Percentiles rank a stretch among this genome's conserved stretches.
phyloP scores from a whole-genome alignment of 2,329 filamentous ascomycete species.

The Nothophaeocryptopus gaeumannii region DNA sequence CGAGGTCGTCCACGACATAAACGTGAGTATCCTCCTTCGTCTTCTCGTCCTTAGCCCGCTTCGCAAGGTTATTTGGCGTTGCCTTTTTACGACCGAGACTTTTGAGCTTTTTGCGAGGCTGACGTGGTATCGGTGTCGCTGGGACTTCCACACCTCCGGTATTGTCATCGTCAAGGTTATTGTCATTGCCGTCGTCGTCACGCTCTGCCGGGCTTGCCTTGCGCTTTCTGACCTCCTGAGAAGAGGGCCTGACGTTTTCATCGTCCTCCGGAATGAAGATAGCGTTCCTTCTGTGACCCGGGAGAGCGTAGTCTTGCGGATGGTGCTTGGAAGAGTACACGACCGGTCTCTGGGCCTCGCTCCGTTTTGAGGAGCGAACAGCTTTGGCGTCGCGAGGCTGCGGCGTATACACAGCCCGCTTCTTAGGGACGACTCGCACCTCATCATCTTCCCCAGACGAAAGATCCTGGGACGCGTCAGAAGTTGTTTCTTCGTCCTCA shows the following conservation, averaged over 20 bases:
- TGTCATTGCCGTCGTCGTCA: slow-evolving; percentile 1
- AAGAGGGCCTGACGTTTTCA: not conserved
- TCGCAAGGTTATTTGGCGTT: not conserved
- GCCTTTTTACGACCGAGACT: slow-evolving; percentile 2
- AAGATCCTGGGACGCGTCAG: too few species aligned
- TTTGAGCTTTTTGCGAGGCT: slow-evolving; percentile 17
- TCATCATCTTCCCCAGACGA: too few species aligned
- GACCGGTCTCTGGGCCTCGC: slow-evolving; percentile 22
- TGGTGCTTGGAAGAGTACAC: slow-evolving; percentile 26
- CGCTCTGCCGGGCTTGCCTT: not conserved
- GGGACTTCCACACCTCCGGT: not conserved
- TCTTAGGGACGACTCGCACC: too few species aligned
- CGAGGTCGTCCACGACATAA: slow-evolving; percentile 8
- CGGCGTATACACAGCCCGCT: too few species aligned
- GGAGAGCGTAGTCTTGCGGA: slow-evolving; percentile 26
- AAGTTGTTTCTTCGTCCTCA: too few species aligned
- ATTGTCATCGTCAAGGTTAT: not conserved
- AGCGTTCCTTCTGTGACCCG: slow-evolving; percentile 20
- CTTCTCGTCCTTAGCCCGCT: not conserved
- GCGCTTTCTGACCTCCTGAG: slow-evolving; percentile 6
- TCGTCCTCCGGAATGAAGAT: not conserved
- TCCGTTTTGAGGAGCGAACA: slow-evolving; percentile 23
- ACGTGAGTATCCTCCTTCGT: not conserved
- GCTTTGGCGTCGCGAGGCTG: slow-evolving; percentile 10
- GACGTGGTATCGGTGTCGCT: not conserved